Conservation (phyloP, 208 protist genomes). For the Herpetomonas samuelpessoai region DNA sequence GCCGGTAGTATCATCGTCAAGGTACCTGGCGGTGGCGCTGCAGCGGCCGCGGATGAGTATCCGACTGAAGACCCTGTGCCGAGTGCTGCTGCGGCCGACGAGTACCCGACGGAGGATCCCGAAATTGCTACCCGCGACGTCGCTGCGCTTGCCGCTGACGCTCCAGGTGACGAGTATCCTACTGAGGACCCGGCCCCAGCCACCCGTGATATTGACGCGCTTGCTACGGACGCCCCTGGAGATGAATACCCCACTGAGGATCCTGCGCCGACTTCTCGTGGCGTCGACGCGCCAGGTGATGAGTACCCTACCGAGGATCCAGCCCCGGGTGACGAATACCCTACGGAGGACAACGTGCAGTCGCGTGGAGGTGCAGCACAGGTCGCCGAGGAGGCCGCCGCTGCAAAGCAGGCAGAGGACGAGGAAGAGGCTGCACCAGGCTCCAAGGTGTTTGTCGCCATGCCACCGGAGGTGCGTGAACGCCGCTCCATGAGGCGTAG, state of each 20-base stretch:
- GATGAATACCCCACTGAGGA: not conserved
- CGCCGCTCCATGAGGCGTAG: not conserved
- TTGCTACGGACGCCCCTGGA: not conserved
- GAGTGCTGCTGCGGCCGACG: not conserved
- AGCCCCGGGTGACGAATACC: not conserved
- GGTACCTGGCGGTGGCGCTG: not conserved
- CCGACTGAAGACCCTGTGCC: not conserved
- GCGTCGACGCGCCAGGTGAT: not conserved
- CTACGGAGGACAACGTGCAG: not conserved
- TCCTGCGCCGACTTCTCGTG: not conserved
- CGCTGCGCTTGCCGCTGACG: too few species aligned
- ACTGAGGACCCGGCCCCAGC: not conserved
- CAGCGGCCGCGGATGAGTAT: not conserved
- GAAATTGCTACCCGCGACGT: too few species aligned
- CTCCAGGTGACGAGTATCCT: not conserved
- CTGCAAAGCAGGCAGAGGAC: not conserved
- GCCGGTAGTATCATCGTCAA: not conserved
- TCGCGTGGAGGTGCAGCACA: not conserved
- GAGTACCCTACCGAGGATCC: not conserved
- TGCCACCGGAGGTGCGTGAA: conserved; percentile 4
- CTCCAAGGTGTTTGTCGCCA: conserved; percentile 2
- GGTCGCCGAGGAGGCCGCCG: not conserved
- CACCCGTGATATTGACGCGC: too few species aligned
- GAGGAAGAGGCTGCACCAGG: not conserved
- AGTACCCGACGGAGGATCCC: not conserved